Percentiles rank a stretch among this genome's conserved stretches.
phyloP scores from a whole-genome alignment of 139 green algal species.

The Coelastrella sp. region DNA sequence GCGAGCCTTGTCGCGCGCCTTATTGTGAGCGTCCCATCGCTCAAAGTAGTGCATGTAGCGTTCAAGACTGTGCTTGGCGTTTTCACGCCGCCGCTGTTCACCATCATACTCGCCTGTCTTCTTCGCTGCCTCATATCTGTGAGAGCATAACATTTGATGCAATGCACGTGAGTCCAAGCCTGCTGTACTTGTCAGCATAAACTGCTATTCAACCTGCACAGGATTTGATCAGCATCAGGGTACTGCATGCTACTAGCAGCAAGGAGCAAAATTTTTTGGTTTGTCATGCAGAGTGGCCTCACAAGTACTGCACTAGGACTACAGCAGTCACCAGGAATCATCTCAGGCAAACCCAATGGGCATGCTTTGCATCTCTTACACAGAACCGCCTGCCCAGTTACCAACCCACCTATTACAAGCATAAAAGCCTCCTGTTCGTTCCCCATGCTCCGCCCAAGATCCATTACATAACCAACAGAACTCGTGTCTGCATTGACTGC shows the following conservation, averaged over 20 bases:
- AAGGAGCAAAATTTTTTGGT: too few relatives aligned
- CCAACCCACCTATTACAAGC: conserved; percentile 91
- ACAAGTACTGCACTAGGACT: too few relatives aligned
- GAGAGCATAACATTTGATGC: neutral
- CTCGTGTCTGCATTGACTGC: conserved; percentile 81
- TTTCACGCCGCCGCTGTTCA: conserved; percentile 81
- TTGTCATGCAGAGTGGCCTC: too few relatives aligned
- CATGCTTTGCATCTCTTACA: neutral
- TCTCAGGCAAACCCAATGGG: neutral
- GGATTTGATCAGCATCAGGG: too few relatives aligned
- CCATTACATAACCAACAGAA: conserved; percentile 88
- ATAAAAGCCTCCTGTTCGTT: conserved; percentile 97
- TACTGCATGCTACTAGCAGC: too few relatives aligned
- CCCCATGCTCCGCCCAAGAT: conserved; percentile 93
- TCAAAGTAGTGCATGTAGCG: conserved; percentile 90
- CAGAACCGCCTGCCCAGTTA: neutral
- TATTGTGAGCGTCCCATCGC: conserved; percentile 89
- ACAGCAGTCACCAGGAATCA: too few relatives aligned
- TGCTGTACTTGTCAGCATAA: too few relatives aligned
- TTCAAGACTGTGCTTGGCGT: conserved; percentile 90
- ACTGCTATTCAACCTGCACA: too few relatives aligned
- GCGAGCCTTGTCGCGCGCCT: conserved; percentile 47
- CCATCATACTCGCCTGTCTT: conserved; percentile 89
- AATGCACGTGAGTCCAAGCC: neutral
- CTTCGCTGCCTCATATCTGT: conserved; percentile 86